A percentile compares a stretch with the other conserved stretches of the same genome.
These are phyloP conservation scores for Penicillium oxalicum DNA, from an alignment of 2,329 filamentous ascomycete species.

Conservation along the genomic window DNA sequence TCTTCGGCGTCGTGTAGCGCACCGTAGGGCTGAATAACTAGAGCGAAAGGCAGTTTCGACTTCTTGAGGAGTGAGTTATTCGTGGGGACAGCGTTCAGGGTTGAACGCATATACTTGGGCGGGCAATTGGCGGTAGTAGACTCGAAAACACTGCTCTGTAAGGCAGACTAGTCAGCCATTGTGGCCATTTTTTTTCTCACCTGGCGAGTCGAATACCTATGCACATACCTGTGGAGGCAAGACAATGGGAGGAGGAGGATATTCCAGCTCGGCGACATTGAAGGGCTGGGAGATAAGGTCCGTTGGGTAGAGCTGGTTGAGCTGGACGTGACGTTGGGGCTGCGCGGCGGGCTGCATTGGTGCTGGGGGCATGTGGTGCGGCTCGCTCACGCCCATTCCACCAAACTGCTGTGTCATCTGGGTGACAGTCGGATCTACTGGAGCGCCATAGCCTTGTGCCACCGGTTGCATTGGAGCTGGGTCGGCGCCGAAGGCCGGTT, in stretches of 20 bases:
- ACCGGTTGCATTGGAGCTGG: slow-evolving; percentile 52
- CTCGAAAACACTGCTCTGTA: slow-evolving; percentile 78
- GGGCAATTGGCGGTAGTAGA: slow-evolving; percentile 88
- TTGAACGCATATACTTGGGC: slow-evolving; percentile 90
- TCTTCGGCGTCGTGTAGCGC: slow-evolving; percentile 91
- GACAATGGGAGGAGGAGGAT: slow-evolving; percentile 84
- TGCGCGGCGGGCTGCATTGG: slow-evolving; percentile 43
- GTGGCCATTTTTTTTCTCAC: slow-evolving; percentile 21
- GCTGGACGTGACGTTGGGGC: slow-evolving; percentile 45
- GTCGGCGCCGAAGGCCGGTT: slow-evolving; percentile 41
- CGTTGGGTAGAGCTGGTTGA: slow-evolving; percentile 88
- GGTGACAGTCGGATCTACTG: slow-evolving; percentile 51
- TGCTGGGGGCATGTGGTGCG: slow-evolving; percentile 43
- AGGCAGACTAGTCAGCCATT: neutral
- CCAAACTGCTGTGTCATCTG: slow-evolving; percentile 79
- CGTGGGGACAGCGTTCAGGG: slow-evolving; percentile 86
- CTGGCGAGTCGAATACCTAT: neutral
- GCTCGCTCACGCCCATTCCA: slow-evolving; percentile 63
- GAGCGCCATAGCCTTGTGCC: slow-evolving; percentile 59
- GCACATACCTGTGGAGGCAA: slow-evolving; percentile 80
- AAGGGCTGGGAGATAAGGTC: slow-evolving; percentile 91
- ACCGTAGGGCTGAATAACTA: slow-evolving; percentile 93
- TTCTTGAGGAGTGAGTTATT: slow-evolving; percentile 93
- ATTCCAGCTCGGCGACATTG: slow-evolving; percentile 85
- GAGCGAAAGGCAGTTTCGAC: slow-evolving; percentile 88